phyloP scores from a whole-genome alignment of 164 flowering plant genomes.

The Protea cynaroides region DNA sequence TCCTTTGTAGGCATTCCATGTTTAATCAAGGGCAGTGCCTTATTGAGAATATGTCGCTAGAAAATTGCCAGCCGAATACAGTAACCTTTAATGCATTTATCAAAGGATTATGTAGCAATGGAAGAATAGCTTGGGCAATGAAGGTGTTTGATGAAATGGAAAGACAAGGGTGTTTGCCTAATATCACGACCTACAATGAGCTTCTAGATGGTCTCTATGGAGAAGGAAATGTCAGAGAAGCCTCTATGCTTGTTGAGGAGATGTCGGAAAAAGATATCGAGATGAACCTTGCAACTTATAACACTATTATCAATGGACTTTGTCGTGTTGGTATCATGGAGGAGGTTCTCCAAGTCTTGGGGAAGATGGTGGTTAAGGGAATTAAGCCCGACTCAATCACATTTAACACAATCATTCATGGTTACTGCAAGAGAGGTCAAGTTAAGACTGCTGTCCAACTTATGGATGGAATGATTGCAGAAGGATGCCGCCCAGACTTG shows the following conservation, averaged over 20 bases:
- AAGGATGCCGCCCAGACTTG: slow-evolving; percentile 41
- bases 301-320: slow-evolving; percentile 52
- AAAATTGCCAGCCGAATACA: slow-evolving; percentile 59
- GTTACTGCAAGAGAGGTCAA: slow-evolving; percentile 54
- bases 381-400: slow-evolving; percentile 54
- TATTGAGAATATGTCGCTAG: slow-evolving; percentile 47
- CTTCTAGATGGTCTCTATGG: slow-evolving; percentile 54
- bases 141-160: slow-evolving; percentile 50
- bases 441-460: slow-evolving; percentile 38
- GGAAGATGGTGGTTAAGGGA: slow-evolving; percentile 63
- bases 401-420: slow-evolving; percentile 50
- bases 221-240: slow-evolving; percentile 28
- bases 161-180: slow-evolving; percentile 46
- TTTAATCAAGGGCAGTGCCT: slow-evolving; percentile 54
- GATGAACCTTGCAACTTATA: slow-evolving; percentile 51
- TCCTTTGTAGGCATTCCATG: slow-evolving; percentile 54
- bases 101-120: slow-evolving; percentile 52
- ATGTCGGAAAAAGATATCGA: slow-evolving; percentile 41
- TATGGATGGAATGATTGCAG: slow-evolving; percentile 27
- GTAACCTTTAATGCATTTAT: slow-evolving; percentile 60
- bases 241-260: slow-evolving; percentile 38
- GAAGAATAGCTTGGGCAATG: slow-evolving; percentile 53
- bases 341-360: slow-evolving; percentile 41
- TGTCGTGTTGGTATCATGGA: slow-evolving; percentile 36
- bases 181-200: slow-evolving; percentile 62